Conservation (phyloP, 2,329 filamentous ascomycete species). For the Escovopsis sp. region DNA sequence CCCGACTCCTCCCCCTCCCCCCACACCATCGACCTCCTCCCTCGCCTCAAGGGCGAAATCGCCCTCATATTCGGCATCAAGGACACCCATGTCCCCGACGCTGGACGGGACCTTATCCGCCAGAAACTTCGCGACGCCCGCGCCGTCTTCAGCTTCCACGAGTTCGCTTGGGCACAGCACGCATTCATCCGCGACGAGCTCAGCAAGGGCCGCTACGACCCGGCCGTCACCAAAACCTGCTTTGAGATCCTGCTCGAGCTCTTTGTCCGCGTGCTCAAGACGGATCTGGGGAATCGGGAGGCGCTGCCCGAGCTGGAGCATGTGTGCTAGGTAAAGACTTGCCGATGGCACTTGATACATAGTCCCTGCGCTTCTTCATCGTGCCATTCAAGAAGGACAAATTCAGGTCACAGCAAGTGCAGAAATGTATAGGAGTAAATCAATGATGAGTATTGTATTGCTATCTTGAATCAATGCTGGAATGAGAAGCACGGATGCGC, state of each 20-base stretch:
- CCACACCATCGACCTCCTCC: slow-evolving; percentile 39
- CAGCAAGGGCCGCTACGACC: slow-evolving; percentile 87
- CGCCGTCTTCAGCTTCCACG: slow-evolving; percentile 66
- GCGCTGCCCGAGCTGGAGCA: slow-evolving; percentile 51
- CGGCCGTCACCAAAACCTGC: slow-evolving; percentile 71
- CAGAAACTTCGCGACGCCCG: slow-evolving; percentile 65
- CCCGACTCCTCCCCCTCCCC: slow-evolving; percentile 21
- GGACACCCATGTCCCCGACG: slow-evolving; percentile 77
- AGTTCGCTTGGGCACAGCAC: slow-evolving; percentile 87
- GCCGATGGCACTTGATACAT: too few relatives aligned
- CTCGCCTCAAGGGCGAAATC: slow-evolving; percentile 58
- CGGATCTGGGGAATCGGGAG: slow-evolving; percentile 58
- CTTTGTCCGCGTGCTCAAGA: slow-evolving; percentile 63
- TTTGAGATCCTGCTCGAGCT: slow-evolving; percentile 83
- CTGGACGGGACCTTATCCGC: slow-evolving; percentile 70
- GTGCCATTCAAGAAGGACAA: too few relatives aligned
- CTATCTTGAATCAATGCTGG: too few relatives aligned
- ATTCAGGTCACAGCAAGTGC: not conserved
- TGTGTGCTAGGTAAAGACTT: slow-evolving; percentile 50
- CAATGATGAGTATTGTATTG: too few relatives aligned
- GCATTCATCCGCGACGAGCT: slow-evolving; percentile 89
- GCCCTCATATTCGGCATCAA: slow-evolving; percentile 85
- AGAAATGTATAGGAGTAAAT: slow-evolving; percentile 9
- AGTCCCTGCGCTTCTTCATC: too few relatives aligned
- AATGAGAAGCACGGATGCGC: too few relatives aligned